phyloP scores from a whole-genome alignment of 2,329 filamentous ascomycete genomes.

The Sporothrix sp. region DNA sequence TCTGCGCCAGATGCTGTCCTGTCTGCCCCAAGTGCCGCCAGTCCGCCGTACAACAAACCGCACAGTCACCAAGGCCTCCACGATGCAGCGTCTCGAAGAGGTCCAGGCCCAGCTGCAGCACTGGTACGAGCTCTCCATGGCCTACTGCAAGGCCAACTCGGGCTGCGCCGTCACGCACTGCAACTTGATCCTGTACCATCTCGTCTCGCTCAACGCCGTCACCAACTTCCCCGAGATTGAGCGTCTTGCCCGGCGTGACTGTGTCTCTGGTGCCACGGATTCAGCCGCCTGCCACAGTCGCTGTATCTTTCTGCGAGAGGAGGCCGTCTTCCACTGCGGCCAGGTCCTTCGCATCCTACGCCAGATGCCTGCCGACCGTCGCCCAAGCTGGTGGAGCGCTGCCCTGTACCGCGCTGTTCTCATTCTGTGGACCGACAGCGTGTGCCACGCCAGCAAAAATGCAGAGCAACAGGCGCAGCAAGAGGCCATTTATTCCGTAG shows the following conservation, averaged over 20 bases:
- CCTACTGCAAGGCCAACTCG: slow-evolving; percentile 45
- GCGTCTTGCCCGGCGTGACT: slow-evolving; percentile 52
- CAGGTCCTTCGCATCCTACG: slow-evolving; percentile 55
- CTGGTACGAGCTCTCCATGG: slow-evolving; percentile 57
- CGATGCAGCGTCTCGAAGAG: slow-evolving; percentile 51
- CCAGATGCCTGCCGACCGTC: slow-evolving; percentile 47
- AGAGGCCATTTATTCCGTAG: no score
- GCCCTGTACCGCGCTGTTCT: slow-evolving; percentile 59
- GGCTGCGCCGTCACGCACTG: slow-evolving; percentile 51
- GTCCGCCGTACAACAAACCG: slow-evolving; percentile 32
- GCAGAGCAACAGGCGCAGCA: neutral
- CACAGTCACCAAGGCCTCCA: slow-evolving; percentile 49
- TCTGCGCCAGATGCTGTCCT: slow-evolving; percentile 53
- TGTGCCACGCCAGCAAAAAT: slow-evolving; percentile 36
- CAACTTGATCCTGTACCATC: slow-evolving; percentile 59
- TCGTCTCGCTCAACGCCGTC: slow-evolving; percentile 59
- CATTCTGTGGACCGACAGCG: slow-evolving; percentile 53
- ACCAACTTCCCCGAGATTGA: slow-evolving; percentile 61
- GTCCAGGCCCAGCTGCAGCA: slow-evolving; percentile 53
- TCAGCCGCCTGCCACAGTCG: slow-evolving; percentile 31
- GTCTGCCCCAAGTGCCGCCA: slow-evolving; percentile 46
- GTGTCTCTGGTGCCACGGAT: slow-evolving; percentile 31
- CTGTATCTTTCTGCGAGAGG: slow-evolving; percentile 53
- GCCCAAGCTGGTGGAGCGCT: slow-evolving; percentile 62
- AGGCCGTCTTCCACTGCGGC: slow-evolving; percentile 57